Evolutionary conservation across 768 basidiomycete species (phyloP).

Genomic region (Boletus speciosus): DNA sequence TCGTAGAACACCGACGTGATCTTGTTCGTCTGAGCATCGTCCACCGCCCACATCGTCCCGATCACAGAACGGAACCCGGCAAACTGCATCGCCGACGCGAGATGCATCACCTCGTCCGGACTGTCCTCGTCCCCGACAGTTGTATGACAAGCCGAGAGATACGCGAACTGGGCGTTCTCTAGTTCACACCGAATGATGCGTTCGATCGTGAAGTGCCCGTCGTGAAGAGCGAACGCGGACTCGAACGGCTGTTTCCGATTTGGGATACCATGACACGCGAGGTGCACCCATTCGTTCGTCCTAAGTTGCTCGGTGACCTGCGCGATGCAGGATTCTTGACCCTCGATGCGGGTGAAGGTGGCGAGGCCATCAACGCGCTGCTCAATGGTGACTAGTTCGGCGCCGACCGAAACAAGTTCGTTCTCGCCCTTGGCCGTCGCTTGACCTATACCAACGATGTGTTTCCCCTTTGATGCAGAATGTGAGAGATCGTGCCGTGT

Average conservation of each 20-base stretch:
- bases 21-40: neutral
- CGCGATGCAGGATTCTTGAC: neutral
- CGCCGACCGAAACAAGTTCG: neutral
- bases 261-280: constrained; percentile 26
- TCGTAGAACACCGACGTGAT: neutral
- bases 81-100: neutral
- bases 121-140: constrained; percentile 8
- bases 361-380: neutral
- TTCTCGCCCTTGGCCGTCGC: neutral
- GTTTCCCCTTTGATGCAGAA: neutral
- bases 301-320: neutral
- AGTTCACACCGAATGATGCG: constrained; percentile 4
- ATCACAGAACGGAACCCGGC: neutral
- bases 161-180: constrained; percentile 14
- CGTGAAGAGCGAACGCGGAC: constrained; percentile 10
- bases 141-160: constrained; percentile 21
- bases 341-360: constrained; percentile 1
- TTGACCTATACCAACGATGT: neutral
- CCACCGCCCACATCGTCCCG: constrained; percentile 4
- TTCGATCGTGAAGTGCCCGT: constrained; percentile 7
- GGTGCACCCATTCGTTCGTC: constrained; percentile 19
- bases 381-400: neutral
- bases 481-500: neutral
- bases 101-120: constrained; percentile 2
- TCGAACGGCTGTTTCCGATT: constrained; percentile 12